Conservation (phyloP, 805 yeast genomes). For the Jamesozyma piceae region DNA sequence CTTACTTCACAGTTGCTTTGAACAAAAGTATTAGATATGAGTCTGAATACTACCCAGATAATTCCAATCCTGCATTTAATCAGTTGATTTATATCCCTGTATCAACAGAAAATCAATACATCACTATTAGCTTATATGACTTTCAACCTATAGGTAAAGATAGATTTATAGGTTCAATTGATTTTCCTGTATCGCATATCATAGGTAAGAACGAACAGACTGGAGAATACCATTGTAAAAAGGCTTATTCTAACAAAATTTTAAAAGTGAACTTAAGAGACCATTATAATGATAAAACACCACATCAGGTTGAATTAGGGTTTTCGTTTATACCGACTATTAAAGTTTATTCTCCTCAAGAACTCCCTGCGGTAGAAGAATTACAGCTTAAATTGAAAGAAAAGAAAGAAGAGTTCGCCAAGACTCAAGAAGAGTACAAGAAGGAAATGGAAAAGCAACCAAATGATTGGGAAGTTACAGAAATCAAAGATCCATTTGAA, state of each 20-base stretch:
- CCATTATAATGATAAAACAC: slow-evolving; percentile 35
- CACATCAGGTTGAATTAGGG: slow-evolving; percentile 45
- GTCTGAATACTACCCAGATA: slow-evolving; percentile 46
- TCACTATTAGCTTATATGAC: slow-evolving; percentile 54
- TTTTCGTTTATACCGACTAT: slow-evolving; percentile 57
- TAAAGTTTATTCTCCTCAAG: slow-evolving; percentile 53
- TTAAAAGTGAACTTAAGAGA: slow-evolving; percentile 23
- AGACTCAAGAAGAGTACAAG: slow-evolving; percentile 42
- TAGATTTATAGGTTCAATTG: slow-evolving; percentile 51
- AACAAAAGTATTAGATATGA: slow-evolving; percentile 50
- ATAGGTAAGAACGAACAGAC: slow-evolving; percentile 35
- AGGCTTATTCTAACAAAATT: slow-evolving; percentile 41
- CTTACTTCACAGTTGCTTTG: slow-evolving; percentile 52
- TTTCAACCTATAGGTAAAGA: slow-evolving; percentile 56
- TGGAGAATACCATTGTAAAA: slow-evolving; percentile 41
- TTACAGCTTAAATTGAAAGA: slow-evolving; percentile 33
- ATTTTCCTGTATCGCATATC: slow-evolving; percentile 41
- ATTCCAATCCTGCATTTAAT: slow-evolving; percentile 50
- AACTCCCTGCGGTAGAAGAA: slow-evolving; percentile 39
- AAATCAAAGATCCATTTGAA: slow-evolving; percentile 36
- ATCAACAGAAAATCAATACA: slow-evolving; percentile 48
- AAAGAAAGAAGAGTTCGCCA: slow-evolving; percentile 31
- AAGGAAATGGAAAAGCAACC: slow-evolving; percentile 49
- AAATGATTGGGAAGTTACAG: slow-evolving; percentile 55
- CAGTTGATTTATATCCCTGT: slow-evolving; percentile 53